Percentiles rank a stretch among this genome's conserved stretches.
Evolutionary conservation across 2,329 filamentous ascomycete genomes (phyloP).

Genomic region (Diatrype stigma): DNA sequence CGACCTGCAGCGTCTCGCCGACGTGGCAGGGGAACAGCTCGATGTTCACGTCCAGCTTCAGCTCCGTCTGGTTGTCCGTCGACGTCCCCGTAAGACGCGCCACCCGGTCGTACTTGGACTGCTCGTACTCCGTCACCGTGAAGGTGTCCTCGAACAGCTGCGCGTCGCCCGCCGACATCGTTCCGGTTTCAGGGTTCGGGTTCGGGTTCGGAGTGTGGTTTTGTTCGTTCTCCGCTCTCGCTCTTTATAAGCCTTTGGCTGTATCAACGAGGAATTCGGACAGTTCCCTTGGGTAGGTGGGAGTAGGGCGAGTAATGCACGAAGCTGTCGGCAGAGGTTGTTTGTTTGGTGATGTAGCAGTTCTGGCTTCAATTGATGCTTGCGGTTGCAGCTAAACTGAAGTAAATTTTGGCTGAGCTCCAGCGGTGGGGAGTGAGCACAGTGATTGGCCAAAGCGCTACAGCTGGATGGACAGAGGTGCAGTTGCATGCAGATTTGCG

Average conservation of each 20-base stretch:
- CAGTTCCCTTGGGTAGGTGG: too few relatives aligned
- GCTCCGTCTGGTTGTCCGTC: conserved; percentile 66
- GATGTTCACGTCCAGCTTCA: conserved; percentile 89
- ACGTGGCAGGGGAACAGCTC: conserved; percentile 78
- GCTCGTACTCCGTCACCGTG: conserved; percentile 73
- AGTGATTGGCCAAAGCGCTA: conserved; percentile 18
- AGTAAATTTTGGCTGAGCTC: not conserved
- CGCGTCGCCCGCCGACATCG: conserved; percentile 68
- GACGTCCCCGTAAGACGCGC: conserved; percentile 78
- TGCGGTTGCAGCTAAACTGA: not conserved
- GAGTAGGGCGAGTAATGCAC: too few relatives aligned
- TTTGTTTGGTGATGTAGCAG: too few relatives aligned
- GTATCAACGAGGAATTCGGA: too few relatives aligned
- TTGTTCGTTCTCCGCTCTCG: not conserved
- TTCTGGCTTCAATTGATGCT: too few relatives aligned
- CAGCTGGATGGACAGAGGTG: conserved; percentile 17
- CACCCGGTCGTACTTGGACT: conserved; percentile 91
- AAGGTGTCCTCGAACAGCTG: conserved; percentile 94
- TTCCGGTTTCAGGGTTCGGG: not conserved
- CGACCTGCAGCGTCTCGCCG: conserved; percentile 74
- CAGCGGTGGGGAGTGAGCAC: not conserved
- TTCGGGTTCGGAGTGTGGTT: not conserved
- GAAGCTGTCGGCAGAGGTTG: too few relatives aligned
- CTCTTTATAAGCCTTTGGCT: too few relatives aligned
- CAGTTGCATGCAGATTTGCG: conserved; percentile 4